These are phyloP conservation scores for Venturia carpophila DNA, from an alignment of 2,329 filamentous ascomycete species.

Conservation along the genomic window DNA sequence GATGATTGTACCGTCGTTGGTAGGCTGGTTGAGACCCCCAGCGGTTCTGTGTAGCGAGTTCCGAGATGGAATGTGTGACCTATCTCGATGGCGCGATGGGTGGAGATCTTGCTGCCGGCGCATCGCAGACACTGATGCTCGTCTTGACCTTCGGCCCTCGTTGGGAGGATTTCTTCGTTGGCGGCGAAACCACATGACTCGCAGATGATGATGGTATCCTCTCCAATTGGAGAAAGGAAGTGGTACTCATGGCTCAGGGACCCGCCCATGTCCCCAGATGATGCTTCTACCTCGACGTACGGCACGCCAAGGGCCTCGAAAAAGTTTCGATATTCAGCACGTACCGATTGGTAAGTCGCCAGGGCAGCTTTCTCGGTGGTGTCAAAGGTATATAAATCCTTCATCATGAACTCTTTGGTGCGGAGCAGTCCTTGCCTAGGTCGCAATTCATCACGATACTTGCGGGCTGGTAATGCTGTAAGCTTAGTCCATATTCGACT, in stretches of 20 bases:
- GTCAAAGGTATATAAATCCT: constrained; percentile 96
- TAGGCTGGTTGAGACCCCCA: constrained; percentile 55
- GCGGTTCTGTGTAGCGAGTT: constrained; percentile 72
- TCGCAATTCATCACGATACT: constrained; percentile 87
- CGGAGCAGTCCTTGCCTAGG: constrained; percentile 83
- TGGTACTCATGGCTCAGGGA: constrained; percentile 93
- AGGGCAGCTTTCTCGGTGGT: constrained; percentile 57
- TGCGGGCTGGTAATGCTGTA: constrained; percentile 52
- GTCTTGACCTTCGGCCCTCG: constrained; percentile 46
- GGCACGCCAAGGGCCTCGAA: constrained; percentile 79
- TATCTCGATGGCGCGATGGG: constrained; percentile 74
- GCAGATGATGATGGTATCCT: constrained; percentile 78
- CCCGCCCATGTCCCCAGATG: constrained; percentile 94
- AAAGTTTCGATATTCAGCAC: constrained; percentile 63
- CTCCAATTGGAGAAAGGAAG: constrained; percentile 68
- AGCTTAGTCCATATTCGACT: neutral
- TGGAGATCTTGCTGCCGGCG: constrained; percentile 50
- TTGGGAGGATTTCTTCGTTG: constrained; percentile 75
- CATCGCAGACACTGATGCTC: constrained; percentile 68
- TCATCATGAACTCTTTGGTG: constrained; percentile 92
- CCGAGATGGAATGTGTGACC: constrained; percentile 94
- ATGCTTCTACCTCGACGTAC: constrained; percentile 77
- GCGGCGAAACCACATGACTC: constrained; percentile 64
- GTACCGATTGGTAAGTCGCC: constrained; percentile 70
- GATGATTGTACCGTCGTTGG: constrained; percentile 27